phyloP scores from a whole-genome alignment of 306 rosid genomes.

The Cotoneaster glaucophyllus region DNA sequence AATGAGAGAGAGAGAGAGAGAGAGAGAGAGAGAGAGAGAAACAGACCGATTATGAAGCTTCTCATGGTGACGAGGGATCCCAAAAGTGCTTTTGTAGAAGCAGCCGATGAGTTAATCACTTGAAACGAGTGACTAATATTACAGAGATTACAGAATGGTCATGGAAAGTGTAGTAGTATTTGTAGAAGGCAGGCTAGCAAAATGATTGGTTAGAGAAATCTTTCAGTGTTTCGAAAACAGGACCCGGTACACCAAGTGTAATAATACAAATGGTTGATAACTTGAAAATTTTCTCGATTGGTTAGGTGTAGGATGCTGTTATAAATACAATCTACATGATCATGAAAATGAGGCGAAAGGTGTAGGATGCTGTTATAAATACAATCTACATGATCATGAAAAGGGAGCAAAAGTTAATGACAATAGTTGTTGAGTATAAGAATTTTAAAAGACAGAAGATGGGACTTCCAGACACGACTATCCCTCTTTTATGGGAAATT shows the following conservation, averaged over 20 bases:
- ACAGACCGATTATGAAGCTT: not conserved
- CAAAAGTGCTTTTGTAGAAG: not conserved
- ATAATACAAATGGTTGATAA: too few relatives aligned
- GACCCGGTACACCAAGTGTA: fast-evolving
- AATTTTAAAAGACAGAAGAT: not conserved
- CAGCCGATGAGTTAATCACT: not conserved
- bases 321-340: not conserved
- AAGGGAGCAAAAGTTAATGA: not conserved
- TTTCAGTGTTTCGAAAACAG: too few relatives aligned
- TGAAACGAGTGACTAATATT: not conserved
- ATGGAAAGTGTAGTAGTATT: too few relatives aligned
- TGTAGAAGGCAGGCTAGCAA: not conserved
- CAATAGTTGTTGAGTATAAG: not conserved
- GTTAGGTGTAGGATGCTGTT: not conserved
- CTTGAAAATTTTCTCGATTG: not conserved
- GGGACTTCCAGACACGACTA: not conserved
- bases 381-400: not conserved
- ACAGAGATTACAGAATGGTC: not conserved
- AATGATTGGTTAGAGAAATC: too few relatives aligned
- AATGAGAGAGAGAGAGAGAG: not conserved
- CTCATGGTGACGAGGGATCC: not conserved
- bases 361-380: not conserved
- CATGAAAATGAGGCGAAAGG: not conserved
- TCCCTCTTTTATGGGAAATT: not conserved
- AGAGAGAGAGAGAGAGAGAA: not conserved